Evolutionary conservation across 2,329 filamentous ascomycete species (phyloP), one percentile per base, ranked within the genome.

Genomic region (Periconia sp.): DNA sequence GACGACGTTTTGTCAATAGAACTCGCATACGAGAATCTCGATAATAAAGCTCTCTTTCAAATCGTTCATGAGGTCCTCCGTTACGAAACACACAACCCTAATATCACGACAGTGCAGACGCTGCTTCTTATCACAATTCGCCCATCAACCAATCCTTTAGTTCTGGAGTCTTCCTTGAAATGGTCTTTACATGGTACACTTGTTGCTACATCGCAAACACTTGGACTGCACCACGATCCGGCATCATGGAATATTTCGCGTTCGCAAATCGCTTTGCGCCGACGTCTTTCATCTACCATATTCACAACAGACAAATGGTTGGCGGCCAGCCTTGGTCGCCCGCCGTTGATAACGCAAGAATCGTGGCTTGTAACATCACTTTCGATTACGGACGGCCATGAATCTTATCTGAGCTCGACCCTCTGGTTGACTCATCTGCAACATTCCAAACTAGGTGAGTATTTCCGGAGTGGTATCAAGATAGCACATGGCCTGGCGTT

Each of bases 1-100:
- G 55, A 57, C 23, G 52, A 57, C 49, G 45, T 53, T 17, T 33
- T 57, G 8, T 57, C 55, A 15, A 50, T 57, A n/a, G 55, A 57
- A 33, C 30, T 54, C 14, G 55, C 55, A 10, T 54, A 57, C 20
- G 52, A 57, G 14, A 50, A 15, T 19, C 41, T 57, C 27, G 48
- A 54, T 13, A 54, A 43, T 17, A 27, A 47, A 47, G 49, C 45
- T 27, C 47, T 57, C 30, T 52, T 54, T 37, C 50, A 45, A 19
- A 15, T 57, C 18, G 20, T 57, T n/a, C 15, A 41, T n/a, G 45
- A 57, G 30, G 52, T 49, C 3, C 23, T 57, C 6, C 49, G 47
- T 11, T 57, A 46, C 27, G 55, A 54, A 45, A 31, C 52, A 17
- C 55, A 57, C 20, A 52, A 52, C 44, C 55, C 52, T 7, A 48